Percentiles rank a stretch among this genome's conserved stretches.
phyloP scores from a whole-genome alignment of 257 asterid species.

The Rehmannia glutinosa region DNA sequence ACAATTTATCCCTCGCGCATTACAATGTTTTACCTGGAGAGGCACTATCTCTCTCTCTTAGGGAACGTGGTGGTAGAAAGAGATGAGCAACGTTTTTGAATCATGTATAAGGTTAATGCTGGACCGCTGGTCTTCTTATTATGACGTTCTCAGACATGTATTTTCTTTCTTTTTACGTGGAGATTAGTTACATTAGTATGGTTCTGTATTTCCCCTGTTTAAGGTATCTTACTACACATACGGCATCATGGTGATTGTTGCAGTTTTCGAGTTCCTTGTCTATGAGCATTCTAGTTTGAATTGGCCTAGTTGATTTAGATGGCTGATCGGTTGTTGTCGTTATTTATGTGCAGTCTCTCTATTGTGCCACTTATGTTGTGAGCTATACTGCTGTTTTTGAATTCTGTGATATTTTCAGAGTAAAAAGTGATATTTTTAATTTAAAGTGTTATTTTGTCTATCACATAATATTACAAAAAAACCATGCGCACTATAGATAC shows the following conservation, averaged over 20 bases:
- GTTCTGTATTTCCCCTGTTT: slow-evolving; percentile 31
- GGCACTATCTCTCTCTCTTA: slow-evolving; percentile 67
- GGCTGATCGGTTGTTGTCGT: slow-evolving; percentile 26
- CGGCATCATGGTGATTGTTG: slow-evolving; percentile 25
- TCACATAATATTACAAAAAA: no score
- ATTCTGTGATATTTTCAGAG: not conserved
- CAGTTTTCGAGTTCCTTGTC: slow-evolving; percentile 16
- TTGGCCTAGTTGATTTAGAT: slow-evolving; percentile 13
- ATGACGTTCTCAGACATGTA: slow-evolving; percentile 9
- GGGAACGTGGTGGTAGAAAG: slow-evolving; percentile 99
- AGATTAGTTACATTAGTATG: slow-evolving; percentile 21
- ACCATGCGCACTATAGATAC: no score
- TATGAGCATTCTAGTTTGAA: slow-evolving; percentile 13
- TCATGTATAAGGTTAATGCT: slow-evolving; percentile 32
- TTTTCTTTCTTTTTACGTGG: slow-evolving; percentile 21
- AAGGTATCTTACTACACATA: slow-evolving; percentile 35
- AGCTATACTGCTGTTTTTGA: not conserved
- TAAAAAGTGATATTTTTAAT: no score
- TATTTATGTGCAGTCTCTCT: slow-evolving; percentile 31
- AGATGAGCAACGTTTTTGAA: slow-evolving; percentile 48
- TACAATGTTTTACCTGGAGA: slow-evolving; percentile 82
- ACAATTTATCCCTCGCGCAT: slow-evolving; percentile 87
- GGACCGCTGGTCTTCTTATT: no score
- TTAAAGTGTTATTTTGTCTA: no score
- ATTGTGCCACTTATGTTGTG: slow-evolving; percentile 23